Conservation (phyloP, 2,329 filamentous ascomycete genomes). For the Cercospora sesami region DNA sequence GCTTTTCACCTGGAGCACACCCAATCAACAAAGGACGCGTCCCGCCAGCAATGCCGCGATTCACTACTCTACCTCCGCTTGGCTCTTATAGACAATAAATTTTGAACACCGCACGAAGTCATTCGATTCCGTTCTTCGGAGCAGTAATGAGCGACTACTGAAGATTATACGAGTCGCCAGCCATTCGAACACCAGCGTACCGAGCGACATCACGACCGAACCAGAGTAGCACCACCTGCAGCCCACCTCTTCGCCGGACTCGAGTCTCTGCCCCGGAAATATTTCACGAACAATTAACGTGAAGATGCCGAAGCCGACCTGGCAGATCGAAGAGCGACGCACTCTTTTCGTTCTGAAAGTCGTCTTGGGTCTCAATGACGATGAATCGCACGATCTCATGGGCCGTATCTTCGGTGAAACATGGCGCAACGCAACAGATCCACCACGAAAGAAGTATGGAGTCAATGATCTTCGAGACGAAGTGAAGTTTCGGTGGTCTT, state of each 20-base stretch:
- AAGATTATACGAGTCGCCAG: background rate
- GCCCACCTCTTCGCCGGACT: background rate
- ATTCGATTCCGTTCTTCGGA: background rate
- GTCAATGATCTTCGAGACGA: constrained; percentile 1
- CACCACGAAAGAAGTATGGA: background rate
- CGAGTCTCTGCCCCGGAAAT: background rate
- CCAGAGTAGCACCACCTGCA: background rate
- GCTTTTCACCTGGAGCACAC: background rate
- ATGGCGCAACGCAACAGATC: background rate
- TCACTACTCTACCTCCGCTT: background rate
- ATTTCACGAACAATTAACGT: too few relatives aligned
- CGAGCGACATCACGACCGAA: background rate
- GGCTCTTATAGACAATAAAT: background rate
- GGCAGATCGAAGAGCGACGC: background rate
- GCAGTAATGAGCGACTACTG: background rate
- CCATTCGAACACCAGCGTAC: background rate
- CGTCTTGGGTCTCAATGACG: background rate
- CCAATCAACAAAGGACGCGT: background rate
- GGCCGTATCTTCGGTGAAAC: constrained; percentile 1
- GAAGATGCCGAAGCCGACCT: background rate
- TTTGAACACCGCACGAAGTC: background rate
- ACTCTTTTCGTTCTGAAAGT: background rate
- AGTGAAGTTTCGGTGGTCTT: constrained; percentile 3
- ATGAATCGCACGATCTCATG: background rate
- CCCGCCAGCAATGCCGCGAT: background rate